Conservation (phyloP, 345 rosid species). For the Cochlearia excelsa region DNA sequence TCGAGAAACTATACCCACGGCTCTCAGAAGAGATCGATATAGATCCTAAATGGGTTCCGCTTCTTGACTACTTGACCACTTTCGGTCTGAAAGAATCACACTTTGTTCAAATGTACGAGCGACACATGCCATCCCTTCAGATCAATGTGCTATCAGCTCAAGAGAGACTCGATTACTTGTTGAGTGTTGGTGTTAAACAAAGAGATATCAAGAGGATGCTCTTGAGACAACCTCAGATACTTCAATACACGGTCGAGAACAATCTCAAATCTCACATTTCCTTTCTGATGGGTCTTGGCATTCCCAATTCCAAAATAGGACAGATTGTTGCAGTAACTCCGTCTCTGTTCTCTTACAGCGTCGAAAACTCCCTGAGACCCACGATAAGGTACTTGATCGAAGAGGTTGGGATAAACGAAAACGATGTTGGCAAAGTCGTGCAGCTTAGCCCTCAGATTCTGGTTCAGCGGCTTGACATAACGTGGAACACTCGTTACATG, state of each 20-base stretch:
- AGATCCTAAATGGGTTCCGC: conserved; percentile 81
- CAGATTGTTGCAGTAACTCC: conserved; percentile 78
- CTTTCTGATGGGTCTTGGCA: conserved; percentile 72
- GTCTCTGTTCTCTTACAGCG: conserved; percentile 78
- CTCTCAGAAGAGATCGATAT: conserved; percentile 68
- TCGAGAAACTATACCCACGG: conserved; percentile 47
- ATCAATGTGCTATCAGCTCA: conserved; percentile 70
- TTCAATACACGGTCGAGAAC: conserved; percentile 81
- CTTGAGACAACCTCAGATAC: conserved; percentile 89
- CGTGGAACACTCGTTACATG: conserved; percentile 87
- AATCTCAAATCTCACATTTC: conserved; percentile 77
- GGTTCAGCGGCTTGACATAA: conserved; percentile 84
- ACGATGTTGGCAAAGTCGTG: conserved; percentile 76
- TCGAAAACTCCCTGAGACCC: conserved; percentile 86
- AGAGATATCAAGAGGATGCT: conserved; percentile 81
- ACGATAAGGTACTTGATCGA: conserved; percentile 91
- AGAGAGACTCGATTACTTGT: conserved; percentile 85
- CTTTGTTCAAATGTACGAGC: conserved; percentile 81
- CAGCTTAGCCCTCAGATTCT: conserved; percentile 94
- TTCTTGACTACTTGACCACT: conserved; percentile 72
- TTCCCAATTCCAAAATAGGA: conserved; percentile 77
- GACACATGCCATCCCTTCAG: conserved; percentile 82
- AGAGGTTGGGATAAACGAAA: conserved; percentile 86
- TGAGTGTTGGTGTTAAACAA: conserved; percentile 84
- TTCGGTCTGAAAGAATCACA: conserved; percentile 84